Percentiles rank a stretch among this genome's conserved stretches.
phyloP scores from a whole-genome alignment of 2,329 filamentous ascomycete genomes.

The Diaporthe amygdali region DNA sequence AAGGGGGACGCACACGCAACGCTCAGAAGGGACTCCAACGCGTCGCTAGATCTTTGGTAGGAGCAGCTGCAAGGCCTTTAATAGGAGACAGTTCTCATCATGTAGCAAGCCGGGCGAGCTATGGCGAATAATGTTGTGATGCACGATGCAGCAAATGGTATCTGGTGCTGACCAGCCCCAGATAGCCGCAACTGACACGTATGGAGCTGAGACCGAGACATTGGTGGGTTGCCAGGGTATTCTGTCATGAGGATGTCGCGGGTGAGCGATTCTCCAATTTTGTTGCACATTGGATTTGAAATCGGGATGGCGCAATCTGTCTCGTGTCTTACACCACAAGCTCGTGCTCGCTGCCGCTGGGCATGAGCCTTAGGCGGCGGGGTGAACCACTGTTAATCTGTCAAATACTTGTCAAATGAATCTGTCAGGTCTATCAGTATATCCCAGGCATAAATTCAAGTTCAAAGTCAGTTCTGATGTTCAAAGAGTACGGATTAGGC shows the following conservation, averaged over 20 bases:
- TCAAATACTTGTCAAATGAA: not conserved
- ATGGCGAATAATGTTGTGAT: constrained; percentile 26
- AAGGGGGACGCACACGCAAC: not conserved
- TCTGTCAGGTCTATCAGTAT: not conserved
- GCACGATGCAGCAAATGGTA: not conserved
- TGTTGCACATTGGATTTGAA: constrained; percentile 5
- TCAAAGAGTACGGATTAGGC: not conserved
- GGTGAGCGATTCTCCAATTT: constrained; percentile 5
- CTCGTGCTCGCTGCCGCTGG: not conserved
- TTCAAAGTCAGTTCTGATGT: not conserved
- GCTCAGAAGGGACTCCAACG: not conserved
- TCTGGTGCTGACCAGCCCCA: not conserved
- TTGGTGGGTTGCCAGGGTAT: not conserved
- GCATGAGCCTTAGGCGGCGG: not conserved
- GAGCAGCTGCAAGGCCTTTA: not conserved
- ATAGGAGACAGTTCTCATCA: not conserved
- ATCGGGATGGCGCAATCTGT: constrained; percentile 23
- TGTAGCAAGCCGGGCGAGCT: constrained; percentile 19
- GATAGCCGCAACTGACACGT: constrained; percentile 1
- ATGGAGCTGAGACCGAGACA: constrained; percentile 2
- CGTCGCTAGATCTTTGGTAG: not conserved
- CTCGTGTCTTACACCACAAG: constrained; percentile 3
- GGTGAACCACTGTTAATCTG: not conserved
- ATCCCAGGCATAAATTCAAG: not conserved
- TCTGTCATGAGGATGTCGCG: not conserved